Evolutionary conservation across 805 yeast genomes (phyloP).

Genomic region (Kazachstania africana): DNA sequence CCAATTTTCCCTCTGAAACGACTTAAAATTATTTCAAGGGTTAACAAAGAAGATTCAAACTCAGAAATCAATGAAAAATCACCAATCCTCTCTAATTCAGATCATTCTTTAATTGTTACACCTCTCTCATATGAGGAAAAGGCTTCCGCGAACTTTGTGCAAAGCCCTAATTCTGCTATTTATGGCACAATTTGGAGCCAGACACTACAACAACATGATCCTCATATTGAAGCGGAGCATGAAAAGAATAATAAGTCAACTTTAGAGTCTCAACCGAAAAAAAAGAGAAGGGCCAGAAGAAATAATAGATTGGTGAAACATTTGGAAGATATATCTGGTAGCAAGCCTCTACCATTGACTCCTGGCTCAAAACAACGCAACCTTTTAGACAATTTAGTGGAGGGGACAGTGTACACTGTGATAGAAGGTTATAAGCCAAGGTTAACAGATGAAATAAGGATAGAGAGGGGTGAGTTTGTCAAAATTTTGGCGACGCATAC

Average conservation of each 20-base stretch:
- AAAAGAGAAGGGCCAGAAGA: conserved; percentile 2
- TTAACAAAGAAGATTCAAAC: conserved; percentile 9
- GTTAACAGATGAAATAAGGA: conserved; percentile 28
- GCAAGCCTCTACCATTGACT: conserved; percentile 16
- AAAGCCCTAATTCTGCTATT: conserved; percentile 3
- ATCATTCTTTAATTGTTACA: not conserved
- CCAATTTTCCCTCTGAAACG: conserved; percentile 20
- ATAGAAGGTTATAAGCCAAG: conserved; percentile 19
- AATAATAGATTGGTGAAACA: conserved; percentile 8
- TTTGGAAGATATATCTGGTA: conserved; percentile 7
- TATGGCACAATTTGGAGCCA: conserved; percentile 10
- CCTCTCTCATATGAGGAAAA: not conserved
- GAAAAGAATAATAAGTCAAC: not conserved
- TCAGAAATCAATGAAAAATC: conserved; percentile 12
- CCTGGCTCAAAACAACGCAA: conserved; percentile 5
- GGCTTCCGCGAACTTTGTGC: not conserved
- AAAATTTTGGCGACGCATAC: conserved; percentile 30
- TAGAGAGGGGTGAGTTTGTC: conserved; percentile 24
- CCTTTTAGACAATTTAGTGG: not conserved
- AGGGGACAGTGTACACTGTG: conserved; percentile 12
- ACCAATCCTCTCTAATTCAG: conserved; percentile 9
- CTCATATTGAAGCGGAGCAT: not conserved
- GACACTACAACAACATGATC: conserved; percentile 1
- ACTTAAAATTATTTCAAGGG: conserved; percentile 15
- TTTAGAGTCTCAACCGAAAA: not conserved